Evolutionary conservation across 1,284 basidiomycete species (phyloP), one percentile per base, ranked within the genome.

Genomic region (Agroathelia rolfsii): DNA sequence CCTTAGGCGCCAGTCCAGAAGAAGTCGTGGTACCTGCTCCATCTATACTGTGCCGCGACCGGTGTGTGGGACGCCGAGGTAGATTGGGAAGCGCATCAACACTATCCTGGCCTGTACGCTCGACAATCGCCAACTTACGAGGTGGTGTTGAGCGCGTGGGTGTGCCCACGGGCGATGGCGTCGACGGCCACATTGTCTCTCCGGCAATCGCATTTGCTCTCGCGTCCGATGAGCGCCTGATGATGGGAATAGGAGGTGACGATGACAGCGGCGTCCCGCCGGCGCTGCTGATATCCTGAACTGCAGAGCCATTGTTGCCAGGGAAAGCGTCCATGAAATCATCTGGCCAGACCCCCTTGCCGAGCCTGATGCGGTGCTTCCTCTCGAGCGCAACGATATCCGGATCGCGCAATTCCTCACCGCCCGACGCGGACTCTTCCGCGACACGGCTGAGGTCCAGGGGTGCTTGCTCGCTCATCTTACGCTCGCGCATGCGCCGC

Each of bases 271-370:
- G n/a, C n/a, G n/a, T n/a, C n/a, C n/a, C n/a, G n/a, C n/a, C n/a
- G n/a, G n/a, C n/a, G n/a, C n/a, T n/a, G 35, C 30, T 9, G 40
- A 33, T 10, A 34, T 11, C 25, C 30, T 35, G 7, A 24, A 13
- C 13, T 36, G 34, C 17, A 35, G 32, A 35, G n/a, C n/a, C n/a
- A n/a, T n/a, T n/a, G n/a, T n/a, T n/a, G n/a, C n/a, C n/a, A n/a
- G 61, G 61, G 43, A 77, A 70, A 14, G 60, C 72, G 46, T 73
- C 71, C 36, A 83, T 50, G 48, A 83, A 83, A 51, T 85, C 82
- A 49, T 85, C 80, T 1, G 83, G 81, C 79, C 80, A 84, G 52
- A 80, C 83, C 36, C 77, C 81, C 52, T 85, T 80, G 24, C 75
- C 72, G 30, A 83, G 69, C 38, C 74, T 66, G 42, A 82, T 62